Percentiles rank a stretch among this genome's conserved stretches.
Evolutionary conservation across 352 stramenopile genomes (phyloP).

Genomic region (Peronospora belbahrii): DNA sequence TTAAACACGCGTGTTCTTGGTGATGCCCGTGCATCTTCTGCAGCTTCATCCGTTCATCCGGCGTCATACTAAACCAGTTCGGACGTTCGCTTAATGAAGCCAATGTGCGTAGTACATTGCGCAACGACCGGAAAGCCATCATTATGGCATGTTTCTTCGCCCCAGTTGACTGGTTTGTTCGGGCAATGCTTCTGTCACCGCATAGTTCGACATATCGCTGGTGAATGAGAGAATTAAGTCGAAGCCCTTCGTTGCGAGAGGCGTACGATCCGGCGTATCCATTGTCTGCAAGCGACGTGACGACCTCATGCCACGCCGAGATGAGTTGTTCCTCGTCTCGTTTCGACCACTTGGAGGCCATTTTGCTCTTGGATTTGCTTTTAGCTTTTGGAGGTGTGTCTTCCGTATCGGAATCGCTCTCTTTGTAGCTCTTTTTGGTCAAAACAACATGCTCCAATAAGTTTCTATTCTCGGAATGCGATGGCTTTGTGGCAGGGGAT

Average conservation of each 20-base stretch:
- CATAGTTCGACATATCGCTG: constrained; percentile 29
- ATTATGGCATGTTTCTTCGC: constrained; percentile 30
- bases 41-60: constrained; percentile 26
- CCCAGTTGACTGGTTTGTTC: constrained; percentile 27
- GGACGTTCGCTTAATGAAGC: constrained; percentile 25
- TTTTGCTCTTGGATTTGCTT: constrained; percentile 16
- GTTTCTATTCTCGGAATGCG: constrained; percentile 2
- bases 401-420: constrained; percentile 9
- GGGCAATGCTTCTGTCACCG: constrained; percentile 5
- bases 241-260: constrained; percentile 20
- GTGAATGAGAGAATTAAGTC: constrained; percentile 30
- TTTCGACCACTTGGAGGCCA: constrained; percentile 23
- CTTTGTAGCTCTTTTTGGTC: constrained; percentile 1
- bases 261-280: constrained; percentile 19
- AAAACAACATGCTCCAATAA: constrained; percentile 1
- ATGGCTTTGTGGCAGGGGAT: not conserved
- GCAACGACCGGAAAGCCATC: constrained; percentile 27
- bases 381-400: constrained; percentile 23
- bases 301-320: constrained; percentile 26
- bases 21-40: constrained; percentile 28
- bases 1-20: constrained; percentile 25
- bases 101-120: constrained; percentile 22
- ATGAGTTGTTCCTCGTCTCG: constrained; percentile 23
- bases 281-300: constrained; percentile 16
- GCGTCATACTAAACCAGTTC: constrained; percentile 34